Base-by-base conservation (phyloP, 108 stramenopile genomes). In the Pseudonitzschia multiseries region DNA sequence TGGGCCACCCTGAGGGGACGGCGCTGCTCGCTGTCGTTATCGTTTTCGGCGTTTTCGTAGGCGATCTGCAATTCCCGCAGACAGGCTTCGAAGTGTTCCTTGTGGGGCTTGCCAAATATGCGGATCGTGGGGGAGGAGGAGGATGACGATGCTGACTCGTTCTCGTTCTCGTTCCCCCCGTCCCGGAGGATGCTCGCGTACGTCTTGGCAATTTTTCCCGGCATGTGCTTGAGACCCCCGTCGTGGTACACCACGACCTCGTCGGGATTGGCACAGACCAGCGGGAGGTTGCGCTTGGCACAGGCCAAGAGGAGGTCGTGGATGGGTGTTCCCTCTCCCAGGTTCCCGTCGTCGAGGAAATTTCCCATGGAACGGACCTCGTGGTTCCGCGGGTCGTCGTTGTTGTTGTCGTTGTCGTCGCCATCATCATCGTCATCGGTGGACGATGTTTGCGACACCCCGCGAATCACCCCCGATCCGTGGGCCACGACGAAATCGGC, bases 251-350 rank as follows among this genome's bases (percentile, higher is more conserved):
- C 56, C 0, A 86, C 79, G 52, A 90, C 71, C 32, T 90, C 78
- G 70, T 95, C 94, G 13, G 94, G 94, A 75, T 95, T 93, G 42
- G 89, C 89, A 66, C 88, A 90, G 29, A 89, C 63, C 85, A 89
- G 79, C 6, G 94, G 94, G n/a, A 92, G 56, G 29, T 75, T 68
- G 20, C 79, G 70, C 13, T 78, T 52, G 12, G 74, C 15, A 44
- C 87, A 86, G 51, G 43, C 17, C 21, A 76, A 21, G 51, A 94
- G 57, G 21, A 89, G 40, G 3, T 73, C 78, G 57, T 81, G 83
- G 28, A 90, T 70, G 21, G 46, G 48, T 0, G 21, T 40, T 21
- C 61, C 32, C 32, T 62, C 61, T 20, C 57, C 64, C 67, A 73
- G 42, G 54, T 70, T 53, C 4, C 73, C 77, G 17, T 42, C 61